Conservation (phyloP, 257 asterid species). For the Forsythia viridissima region DNA sequence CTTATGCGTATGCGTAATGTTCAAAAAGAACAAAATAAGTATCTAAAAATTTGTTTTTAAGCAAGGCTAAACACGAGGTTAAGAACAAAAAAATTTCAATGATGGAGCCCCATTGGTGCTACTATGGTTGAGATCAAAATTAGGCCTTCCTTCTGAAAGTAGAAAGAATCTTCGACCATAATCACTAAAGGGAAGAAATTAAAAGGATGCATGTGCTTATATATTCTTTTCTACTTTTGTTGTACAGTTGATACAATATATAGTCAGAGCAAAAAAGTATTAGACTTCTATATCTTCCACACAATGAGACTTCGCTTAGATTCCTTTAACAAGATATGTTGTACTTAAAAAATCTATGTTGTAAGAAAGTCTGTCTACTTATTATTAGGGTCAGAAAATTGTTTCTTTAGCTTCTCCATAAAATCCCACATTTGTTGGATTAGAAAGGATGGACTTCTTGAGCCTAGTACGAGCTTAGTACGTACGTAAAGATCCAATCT, state of each 20-base stretch:
- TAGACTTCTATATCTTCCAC: constrained; percentile 25
- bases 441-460: not conserved
- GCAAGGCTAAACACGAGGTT: too few species aligned
- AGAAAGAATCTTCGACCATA: constrained; percentile 25
- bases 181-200: not conserved
- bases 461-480: not conserved
- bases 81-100: not conserved
- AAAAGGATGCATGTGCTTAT: constrained; percentile 7
- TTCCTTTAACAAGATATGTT: constrained; percentile 16
- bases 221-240: not conserved
- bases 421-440: constrained; percentile 5
- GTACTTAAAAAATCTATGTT: constrained; percentile 17
- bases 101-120: not conserved
- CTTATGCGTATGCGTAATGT: not conserved
- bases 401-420: not conserved
- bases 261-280: not conserved
- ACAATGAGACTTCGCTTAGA: constrained; percentile 21
- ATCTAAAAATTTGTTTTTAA: not conserved
- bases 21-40: not conserved
- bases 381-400: constrained; percentile 12
- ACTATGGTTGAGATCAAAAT: constrained; percentile 18
- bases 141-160: constrained; percentile 28
- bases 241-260: constrained; percentile 2
- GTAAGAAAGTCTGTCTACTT: not conserved
- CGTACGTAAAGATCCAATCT: not conserved